Evolutionary conservation across 345 rosid species (phyloP).

Genomic region (Melaleuca alternifolia): DNA sequence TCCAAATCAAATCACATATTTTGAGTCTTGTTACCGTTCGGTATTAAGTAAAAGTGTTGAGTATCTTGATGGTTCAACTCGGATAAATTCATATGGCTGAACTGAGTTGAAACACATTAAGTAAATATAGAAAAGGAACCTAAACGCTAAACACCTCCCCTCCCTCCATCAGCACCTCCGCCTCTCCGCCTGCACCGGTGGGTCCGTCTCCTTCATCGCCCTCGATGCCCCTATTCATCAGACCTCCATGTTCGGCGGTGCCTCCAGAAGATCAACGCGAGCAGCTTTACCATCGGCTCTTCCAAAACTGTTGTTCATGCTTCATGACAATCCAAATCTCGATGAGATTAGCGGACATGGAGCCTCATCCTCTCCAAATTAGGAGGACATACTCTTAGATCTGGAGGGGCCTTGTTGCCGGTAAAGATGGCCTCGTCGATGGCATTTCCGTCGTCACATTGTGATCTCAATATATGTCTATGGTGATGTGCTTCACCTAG

Average conservation of each 20-base stretch:
- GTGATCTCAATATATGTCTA: neutral
- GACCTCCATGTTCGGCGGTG: neutral
- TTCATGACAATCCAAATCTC: neutral
- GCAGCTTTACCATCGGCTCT: too few relatives aligned
- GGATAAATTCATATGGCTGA: neutral
- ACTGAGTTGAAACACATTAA: neutral
- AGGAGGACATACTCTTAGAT: neutral
- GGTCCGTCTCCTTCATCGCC: neutral
- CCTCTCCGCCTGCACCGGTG: neutral
- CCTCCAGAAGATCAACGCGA: neutral
- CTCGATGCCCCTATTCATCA: neutral
- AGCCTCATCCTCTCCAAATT: neutral
- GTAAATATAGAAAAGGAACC: neutral
- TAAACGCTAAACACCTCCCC: neutral
- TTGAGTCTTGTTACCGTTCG: neutral
- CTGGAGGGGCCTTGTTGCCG: neutral
- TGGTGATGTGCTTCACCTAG: fast-evolving
- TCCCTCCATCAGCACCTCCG: neutral
- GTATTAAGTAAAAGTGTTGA: neutral
- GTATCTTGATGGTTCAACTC: fast-evolving
- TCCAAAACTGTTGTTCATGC: too few relatives aligned
- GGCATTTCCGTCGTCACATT: neutral
- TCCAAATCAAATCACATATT: neutral
- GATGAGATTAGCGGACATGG: neutral
- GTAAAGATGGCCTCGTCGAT: neutral